phyloP scores from a whole-genome alignment of 306 rosid genomes.

The Canavalia ensiformis region DNA sequence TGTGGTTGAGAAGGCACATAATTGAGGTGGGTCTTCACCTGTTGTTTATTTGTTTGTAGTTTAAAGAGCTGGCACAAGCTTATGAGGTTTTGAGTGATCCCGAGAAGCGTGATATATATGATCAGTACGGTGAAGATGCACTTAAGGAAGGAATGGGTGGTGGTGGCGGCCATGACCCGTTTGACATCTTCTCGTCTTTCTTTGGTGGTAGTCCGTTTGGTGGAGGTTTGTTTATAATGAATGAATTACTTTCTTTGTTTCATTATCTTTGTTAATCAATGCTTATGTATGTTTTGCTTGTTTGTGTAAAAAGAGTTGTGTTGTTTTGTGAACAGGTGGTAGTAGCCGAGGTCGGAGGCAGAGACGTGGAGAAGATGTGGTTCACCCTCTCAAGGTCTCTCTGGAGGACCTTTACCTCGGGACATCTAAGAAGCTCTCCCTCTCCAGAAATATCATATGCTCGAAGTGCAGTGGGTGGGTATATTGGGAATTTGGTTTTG shows the following conservation, averaged over 20 bases:
- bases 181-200: conserved; percentile 92
- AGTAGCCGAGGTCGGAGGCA: conserved; percentile 94
- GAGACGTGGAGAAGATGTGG: conserved; percentile 96
- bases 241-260: background rate
- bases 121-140: conserved; percentile 93
- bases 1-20: too few species aligned
- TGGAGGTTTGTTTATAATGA: conserved; percentile 52
- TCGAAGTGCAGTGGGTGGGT: conserved; percentile 91
- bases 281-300: background rate
- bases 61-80: conserved; percentile 95
- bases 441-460: conserved; percentile 84
- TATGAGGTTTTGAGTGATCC: conserved; percentile 95
- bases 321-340: conserved; percentile 65
- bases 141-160: conserved; percentile 99
- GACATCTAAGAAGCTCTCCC: conserved; percentile 93
- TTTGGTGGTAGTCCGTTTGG: conserved; percentile 85
- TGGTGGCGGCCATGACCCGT: conserved; percentile 94
- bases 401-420: conserved; percentile 88
- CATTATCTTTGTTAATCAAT: background rate
- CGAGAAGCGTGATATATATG: conserved; percentile 94
- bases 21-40: background rate
- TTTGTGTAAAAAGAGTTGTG: conserved; percentile 25
- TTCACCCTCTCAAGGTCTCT: conserved; percentile 93
- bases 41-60: conserved; percentile 49
- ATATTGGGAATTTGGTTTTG: conserved; percentile 1